Base-by-base conservation (phyloP, 1,139 yeast genomes). In the Kazachstania sp. region DNA sequence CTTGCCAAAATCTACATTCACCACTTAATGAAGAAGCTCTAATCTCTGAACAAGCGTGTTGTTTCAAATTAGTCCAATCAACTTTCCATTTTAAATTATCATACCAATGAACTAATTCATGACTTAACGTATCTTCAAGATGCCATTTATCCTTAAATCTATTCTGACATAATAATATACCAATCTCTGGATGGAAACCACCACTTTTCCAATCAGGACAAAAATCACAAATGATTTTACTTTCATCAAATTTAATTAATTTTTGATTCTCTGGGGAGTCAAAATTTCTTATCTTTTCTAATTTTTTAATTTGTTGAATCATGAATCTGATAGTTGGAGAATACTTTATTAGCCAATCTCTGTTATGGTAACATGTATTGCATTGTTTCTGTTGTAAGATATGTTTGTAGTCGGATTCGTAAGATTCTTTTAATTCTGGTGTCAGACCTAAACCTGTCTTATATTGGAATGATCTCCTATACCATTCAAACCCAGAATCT, bases 31-130 rank as follows among this genome's bases (percentile, higher is more conserved):
- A 83, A 13, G 95, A 83, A 0, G 98, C 98, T 51, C 99, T 73
- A 45, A 92, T 87, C 67, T 92, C 98, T 0, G 97, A 83, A 66
- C 98, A 94, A 0, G 98, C 98, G 64, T 92, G 98, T 61, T 92
- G 98, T 59, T 79, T 79, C 61, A 94, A 71, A 65, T 92, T 79
- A 48, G 74, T 64, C 81, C 95, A 83, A 64, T 92, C 85, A 9
- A 92, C 87, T 47, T 86, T 73, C 70, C 94, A 92, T 64, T 87
- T 83, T 55, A 87, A 72, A 61, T 88, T 83, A 66, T 92, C 99
- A 66, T 87, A 92, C 46, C 90, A 94, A 66, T 92, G 99, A 20
- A 94, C 82, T 64, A 92, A 73, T 62, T 92, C 99, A 64, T 92
- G 99, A 3, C 97, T 77, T 53, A 92, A 68, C 0, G 95, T 85